Conservation (phyloP, 1,284 basidiomycete genomes). For the Entoloma clypeatum region DNA sequence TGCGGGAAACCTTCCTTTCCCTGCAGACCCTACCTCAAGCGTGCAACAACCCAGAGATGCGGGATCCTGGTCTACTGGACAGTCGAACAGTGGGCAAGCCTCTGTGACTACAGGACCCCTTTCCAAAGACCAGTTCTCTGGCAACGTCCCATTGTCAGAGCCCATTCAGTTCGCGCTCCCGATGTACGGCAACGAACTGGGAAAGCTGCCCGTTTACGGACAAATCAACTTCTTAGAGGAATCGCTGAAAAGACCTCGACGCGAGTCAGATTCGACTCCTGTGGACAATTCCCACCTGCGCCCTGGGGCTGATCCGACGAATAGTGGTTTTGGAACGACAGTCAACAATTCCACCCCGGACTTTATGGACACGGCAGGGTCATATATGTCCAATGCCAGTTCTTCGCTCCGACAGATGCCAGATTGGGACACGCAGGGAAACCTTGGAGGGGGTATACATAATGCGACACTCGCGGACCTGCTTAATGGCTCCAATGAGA, state of each 20-base stretch:
- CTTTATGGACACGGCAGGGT: too few species aligned
- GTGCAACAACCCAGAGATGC: conserved; percentile 7
- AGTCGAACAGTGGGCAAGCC: conserved; percentile 20
- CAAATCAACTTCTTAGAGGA: conserved; percentile 35
- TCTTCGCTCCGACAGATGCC: too few species aligned
- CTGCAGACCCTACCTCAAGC: conserved; percentile 10
- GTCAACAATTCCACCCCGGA: too few species aligned
- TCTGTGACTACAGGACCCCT: conserved; percentile 19
- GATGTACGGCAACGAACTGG: conserved; percentile 34
- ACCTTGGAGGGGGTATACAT: background rate
- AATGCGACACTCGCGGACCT: background rate
- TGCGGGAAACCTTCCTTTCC: conserved; percentile 28
- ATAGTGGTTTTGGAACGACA: too few species aligned
- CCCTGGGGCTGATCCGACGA: background rate
- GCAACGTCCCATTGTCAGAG: conserved; percentile 10
- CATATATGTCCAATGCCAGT: too few species aligned
- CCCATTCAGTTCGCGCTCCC: conserved; percentile 28
- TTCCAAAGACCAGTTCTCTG: conserved; percentile 9
- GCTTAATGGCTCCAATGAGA: background rate
- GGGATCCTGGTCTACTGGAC: conserved; percentile 9
- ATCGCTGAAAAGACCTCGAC: conserved; percentile 17
- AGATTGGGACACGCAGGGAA: too few species aligned
- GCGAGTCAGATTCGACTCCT: background rate
- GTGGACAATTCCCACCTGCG: background rate
- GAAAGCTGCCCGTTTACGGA: conserved; percentile 34